Evolutionary conservation across 108 stramenopile species (phyloP), one percentile per base, ranked within the genome.

Genomic region (Skeletonema menzelii): DNA sequence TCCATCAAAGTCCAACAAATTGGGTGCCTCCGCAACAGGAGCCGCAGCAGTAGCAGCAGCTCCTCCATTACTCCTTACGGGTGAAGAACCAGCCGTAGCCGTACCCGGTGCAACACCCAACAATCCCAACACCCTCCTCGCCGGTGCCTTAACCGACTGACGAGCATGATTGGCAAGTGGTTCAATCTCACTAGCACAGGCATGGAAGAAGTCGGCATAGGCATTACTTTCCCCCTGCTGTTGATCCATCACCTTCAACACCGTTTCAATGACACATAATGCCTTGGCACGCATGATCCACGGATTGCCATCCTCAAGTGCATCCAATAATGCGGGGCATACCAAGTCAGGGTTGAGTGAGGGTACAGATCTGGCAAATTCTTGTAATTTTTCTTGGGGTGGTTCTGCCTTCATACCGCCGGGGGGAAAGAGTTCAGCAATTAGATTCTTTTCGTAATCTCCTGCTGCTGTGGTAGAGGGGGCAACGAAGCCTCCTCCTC

Each of bases 381-480:
- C 82, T 11, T 70, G 80, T 46, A 98, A 63, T 65, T 95, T 94
- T 55, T 97, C 95, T 8, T 81, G 84, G 32, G 95, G 93, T 19
- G 97, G 97, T 57, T 92, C 94, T 17, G 97, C 87, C 67, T 95
- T 95, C 86, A 96, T 89, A 13, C 97, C 97, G 37, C 97, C 95
- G 8, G 96, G 96, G 14, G 92, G 93, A 73, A 96, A 98, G 5
- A 98, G 83, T 69, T 96, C 96, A 62, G 88, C 78, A 47, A 98
- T 85, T 8, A 97, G 82, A 56, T 93, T 87, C 56, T 85, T 89
- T 86, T 98, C 98, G 70, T 97, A 97, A 15, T 57, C 22, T 24
- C 27, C 28, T 17, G 63, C 67, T 28, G 24, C 10, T 58, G 34
- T 38, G 38, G 64, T 17, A 11, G 35, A 37, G 35, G 35, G 35